A percentile compares a stretch with the other conserved stretches of the same genome.
Evolutionary conservation across 768 basidiomycete species (phyloP).

Genomic region (Termitomyces sp.): DNA sequence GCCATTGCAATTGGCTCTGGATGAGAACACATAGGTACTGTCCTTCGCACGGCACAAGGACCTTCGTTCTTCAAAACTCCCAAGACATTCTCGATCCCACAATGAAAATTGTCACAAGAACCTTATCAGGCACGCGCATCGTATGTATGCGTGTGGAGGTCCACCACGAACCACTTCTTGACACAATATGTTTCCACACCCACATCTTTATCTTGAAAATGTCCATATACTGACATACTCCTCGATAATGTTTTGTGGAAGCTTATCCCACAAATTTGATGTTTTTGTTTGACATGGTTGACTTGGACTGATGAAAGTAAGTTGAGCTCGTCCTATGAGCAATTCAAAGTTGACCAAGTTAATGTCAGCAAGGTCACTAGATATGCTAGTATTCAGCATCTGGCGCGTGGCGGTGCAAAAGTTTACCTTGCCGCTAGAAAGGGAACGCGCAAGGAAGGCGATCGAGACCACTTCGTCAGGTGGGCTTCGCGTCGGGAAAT

Average conservation of each 20-base stretch:
- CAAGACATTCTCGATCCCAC: too few relatives aligned
- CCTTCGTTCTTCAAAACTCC: too few relatives aligned
- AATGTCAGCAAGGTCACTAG: slow-evolving; percentile 28
- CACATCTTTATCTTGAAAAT: not conserved
- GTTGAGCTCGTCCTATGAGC: not conserved
- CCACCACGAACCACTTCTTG: not conserved
- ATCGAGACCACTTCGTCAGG: slow-evolving; percentile 38
- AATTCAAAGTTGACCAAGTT: not conserved
- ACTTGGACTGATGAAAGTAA: slow-evolving; percentile 54
- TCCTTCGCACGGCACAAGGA: too few relatives aligned
- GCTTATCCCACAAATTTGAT: slow-evolving; percentile 6
- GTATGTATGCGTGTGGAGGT: not conserved
- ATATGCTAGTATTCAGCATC: slow-evolving; percentile 43
- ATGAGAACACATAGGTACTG: too few relatives aligned
- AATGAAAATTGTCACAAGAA: too few relatives aligned
- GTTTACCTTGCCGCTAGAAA: slow-evolving; percentile 54
- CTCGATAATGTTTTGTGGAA: not conserved
- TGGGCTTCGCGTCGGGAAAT: slow-evolving; percentile 37
- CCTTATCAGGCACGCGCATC: not conserved
- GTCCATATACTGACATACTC: not conserved
- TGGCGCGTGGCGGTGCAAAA: slow-evolving; percentile 50
- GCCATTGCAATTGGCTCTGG: too few relatives aligned
- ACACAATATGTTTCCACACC: not conserved
- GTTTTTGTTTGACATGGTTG: slow-evolving; percentile 30
- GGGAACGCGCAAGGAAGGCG: slow-evolving; percentile 38